These are phyloP conservation scores for Chrysoporthe puriensis DNA, from an alignment of 2,329 filamentous ascomycete genomes.

Conservation along the genomic window DNA sequence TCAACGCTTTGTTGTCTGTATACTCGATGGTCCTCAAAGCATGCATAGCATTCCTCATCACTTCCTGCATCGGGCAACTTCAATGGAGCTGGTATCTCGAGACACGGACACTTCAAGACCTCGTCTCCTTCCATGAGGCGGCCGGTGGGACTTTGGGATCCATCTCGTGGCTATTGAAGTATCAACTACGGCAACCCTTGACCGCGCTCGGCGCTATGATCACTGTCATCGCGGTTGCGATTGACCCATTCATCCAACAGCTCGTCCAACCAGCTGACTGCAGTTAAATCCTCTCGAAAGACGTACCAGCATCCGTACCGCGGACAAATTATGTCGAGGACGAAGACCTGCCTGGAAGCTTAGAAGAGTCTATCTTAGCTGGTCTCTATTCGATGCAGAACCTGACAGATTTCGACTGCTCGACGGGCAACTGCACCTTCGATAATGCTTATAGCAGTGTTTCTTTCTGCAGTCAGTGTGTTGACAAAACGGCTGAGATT, in stretches of 20 bases:
- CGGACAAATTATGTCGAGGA: conserved; percentile 8
- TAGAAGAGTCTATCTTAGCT: neutral
- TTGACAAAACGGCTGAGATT: conserved; percentile 3
- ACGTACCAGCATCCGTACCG: neutral
- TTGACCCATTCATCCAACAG: conserved; percentile 23
- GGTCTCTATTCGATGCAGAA: neutral
- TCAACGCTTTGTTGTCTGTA: conserved; percentile 17
- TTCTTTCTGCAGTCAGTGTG: conserved; percentile 8
- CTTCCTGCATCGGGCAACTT: conserved; percentile 15
- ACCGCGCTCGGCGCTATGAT: conserved; percentile 8
- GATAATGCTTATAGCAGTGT: conserved; percentile 1
- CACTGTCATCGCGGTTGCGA: conserved; percentile 2
- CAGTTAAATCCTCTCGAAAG: neutral
- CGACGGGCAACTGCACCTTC: conserved; percentile 20
- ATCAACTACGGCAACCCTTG: conserved; percentile 7
- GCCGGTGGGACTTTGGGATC: neutral
- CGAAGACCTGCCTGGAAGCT: neutral
- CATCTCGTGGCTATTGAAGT: neutral
- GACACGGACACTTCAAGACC: conserved; percentile 7
- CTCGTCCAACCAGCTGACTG: conserved; percentile 9
- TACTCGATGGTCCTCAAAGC: conserved; percentile 13
- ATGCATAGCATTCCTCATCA: conserved; percentile 1
- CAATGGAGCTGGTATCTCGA: conserved; percentile 20
- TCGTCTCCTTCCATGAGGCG: conserved; percentile 2
- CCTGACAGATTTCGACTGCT: conserved; percentile 11